Evolutionary conservation across 306 rosid species (phyloP), one percentile per base, ranked within the genome.

Genomic region (Castanopsis chinensis): DNA sequence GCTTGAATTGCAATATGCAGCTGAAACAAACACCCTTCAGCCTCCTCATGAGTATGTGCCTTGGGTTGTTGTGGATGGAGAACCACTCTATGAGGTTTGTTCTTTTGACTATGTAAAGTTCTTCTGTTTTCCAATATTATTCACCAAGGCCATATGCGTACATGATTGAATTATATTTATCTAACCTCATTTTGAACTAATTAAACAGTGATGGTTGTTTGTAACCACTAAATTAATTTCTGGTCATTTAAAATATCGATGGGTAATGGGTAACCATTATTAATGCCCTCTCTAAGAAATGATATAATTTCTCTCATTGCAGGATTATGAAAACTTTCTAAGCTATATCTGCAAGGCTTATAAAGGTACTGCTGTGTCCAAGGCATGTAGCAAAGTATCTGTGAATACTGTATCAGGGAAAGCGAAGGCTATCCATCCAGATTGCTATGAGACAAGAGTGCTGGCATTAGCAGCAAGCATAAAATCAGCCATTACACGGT

Each of bases 11-110:
- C 79, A 80, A 65, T 91, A 88, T 80, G 98, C 89, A 69, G 89
- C 87, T 71, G 88, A 91, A 83, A 95, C 98, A 43, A 55, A 80
- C 72, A 82, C 81, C 60, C 92, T 95, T 54, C 82, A 87, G 76
- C 99, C 99, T 75, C 97, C 98, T 57, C 99, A 95, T 73, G 19
- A 55, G 78, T 91, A 89, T 67, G 98, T 93, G 53, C 99, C 99
- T 4, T 92, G 97, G 98, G 97, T 93, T 55, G 94, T 93, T 79
- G 96, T 95, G 20, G 84, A 93, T 83, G 99, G 97, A 73, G 71
- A 89, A 59, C 97, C 99, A 56, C 89, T 95, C 56, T 90, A 90
- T 17, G 97, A 93, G 94, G 97, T 93, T 72, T 79, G 75, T 90
- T 82, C 21, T 57, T 52, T 58, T 79, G 27, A 64, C 25, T 3